Percentiles rank a stretch among this genome's conserved stretches.
Evolutionary conservation across 495 filamentous ascomycete species (phyloP).

Genomic region (Hypoxylon subgilvum): DNA sequence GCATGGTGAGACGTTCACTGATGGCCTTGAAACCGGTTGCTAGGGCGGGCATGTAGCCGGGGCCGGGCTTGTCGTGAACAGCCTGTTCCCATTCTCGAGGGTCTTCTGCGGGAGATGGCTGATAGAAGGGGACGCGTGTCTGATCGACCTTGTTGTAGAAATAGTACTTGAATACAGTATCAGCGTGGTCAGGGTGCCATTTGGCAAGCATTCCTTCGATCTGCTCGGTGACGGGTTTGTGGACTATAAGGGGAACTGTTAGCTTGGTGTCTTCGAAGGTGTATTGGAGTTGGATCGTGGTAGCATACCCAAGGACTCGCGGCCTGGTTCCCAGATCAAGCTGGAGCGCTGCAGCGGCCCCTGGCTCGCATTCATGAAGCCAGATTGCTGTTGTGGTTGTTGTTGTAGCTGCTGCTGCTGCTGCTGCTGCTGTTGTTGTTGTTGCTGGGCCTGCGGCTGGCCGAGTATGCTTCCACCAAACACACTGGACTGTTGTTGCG

Average conservation of each 20-base stretch:
- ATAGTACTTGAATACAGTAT: constrained; percentile 85
- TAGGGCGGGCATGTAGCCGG: constrained; percentile 75
- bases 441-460: constrained; percentile 35
- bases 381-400: constrained; percentile 22
- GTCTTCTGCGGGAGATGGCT: constrained; percentile 77
- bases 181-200: constrained; percentile 75
- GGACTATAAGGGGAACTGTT: constrained; percentile 40
- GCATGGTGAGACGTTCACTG: constrained; percentile 76
- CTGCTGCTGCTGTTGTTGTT: constrained; percentile 34
- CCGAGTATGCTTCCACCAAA: constrained; percentile 39
- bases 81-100: constrained; percentile 92
- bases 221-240: constrained; percentile 85
- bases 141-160: constrained; percentile 92
- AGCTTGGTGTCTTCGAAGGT: constrained; percentile 8
- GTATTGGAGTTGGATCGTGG: background rate
- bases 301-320: constrained; percentile 50
- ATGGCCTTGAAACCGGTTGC: constrained; percentile 63
- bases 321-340: constrained; percentile 57
- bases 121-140: constrained; percentile 79
- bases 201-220: constrained; percentile 77
- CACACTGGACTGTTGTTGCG: constrained; percentile 12
- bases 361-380: constrained; percentile 45
- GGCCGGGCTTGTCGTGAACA: constrained; percentile 76
- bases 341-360: constrained; percentile 45
- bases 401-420: constrained; percentile 19